Base-by-base conservation (phyloP, 768 basidiomycete genomes). In the Leucocoprinus leucothites region DNA sequence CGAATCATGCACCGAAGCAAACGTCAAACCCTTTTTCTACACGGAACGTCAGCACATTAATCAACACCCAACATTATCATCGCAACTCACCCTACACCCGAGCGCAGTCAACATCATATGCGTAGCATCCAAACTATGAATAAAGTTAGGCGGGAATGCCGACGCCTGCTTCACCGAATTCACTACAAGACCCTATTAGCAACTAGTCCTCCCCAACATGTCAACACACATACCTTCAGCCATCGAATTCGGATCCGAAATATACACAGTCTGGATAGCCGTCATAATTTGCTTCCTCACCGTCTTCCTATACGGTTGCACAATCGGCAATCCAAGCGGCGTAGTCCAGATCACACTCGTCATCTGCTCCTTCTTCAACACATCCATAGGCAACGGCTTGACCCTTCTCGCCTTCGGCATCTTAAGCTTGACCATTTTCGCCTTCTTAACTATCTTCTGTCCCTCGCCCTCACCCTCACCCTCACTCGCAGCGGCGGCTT, bases 61-160 rank as follows among this genome's bases (percentile, higher is more conserved):
- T n/a, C n/a, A n/a, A n/a, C n/a, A n/a, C n/a, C n/a, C n/a, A n/a
- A n/a, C n/a, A n/a, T n/a, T n/a, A n/a, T n/a, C n/a, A n/a, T n/a
- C n/a, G n/a, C n/a, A n/a, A n/a, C n/a, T n/a, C n/a, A n/a, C n/a
- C 26, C n/a, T n/a, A n/a, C n/a, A n/a, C n/a, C n/a, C n/a, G n/a
- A n/a, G n/a, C n/a, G n/a, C n/a, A n/a, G n/a, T n/a, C n/a, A n/a
- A n/a, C n/a, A n/a, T n/a, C n/a, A n/a, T n/a, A n/a, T n/a, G n/a
- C n/a, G n/a, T 96, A 1, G 97, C 97, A 68, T 99, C 97, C 25
- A 99, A 78, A 65, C 90, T 92, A 67, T 99, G 97, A 50, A 99
- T 93, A 65, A 96, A 98, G 74, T 99, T 99, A 46, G 97, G 97
- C 3, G 97, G 96, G 84, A 99, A 98, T 0, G 97, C 97, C 14